These are phyloP conservation scores for Pochonia chlamydosporia DNA, from an alignment of 2,329 filamentous ascomycete genomes.

Conservation along the genomic window DNA sequence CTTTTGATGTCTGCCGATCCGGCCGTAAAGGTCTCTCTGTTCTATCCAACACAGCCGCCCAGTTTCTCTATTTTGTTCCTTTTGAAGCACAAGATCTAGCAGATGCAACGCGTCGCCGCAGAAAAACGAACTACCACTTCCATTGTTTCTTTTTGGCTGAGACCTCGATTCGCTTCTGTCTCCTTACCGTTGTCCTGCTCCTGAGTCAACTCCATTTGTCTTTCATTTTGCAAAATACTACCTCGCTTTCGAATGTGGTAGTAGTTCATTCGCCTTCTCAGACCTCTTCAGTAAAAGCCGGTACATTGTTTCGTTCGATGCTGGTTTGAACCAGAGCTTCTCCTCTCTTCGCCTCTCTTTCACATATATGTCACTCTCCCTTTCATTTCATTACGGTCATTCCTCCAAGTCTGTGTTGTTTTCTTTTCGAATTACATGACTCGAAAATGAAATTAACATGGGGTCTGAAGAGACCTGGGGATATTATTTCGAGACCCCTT, in stretches of 20 bases:
- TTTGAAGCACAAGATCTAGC: background rate
- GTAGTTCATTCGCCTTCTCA: background rate
- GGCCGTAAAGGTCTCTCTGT: conserved; percentile 1
- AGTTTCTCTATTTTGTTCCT: background rate
- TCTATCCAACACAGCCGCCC: conserved; percentile 1
- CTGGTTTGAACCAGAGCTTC: background rate
- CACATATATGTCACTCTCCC: background rate
- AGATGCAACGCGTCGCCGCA: background rate
- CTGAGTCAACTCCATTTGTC: background rate
- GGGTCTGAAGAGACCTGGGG: background rate
- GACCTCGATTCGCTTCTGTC: background rate
- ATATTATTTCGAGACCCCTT: conserved; percentile 6
- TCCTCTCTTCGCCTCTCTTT: background rate
- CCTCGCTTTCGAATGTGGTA: background rate
- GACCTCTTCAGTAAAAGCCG: background rate
- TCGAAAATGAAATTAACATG: conserved; percentile 3
- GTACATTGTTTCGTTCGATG: background rate
- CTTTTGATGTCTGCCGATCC: conserved; percentile 2
- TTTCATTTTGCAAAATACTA: background rate
- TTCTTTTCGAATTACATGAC: background rate
- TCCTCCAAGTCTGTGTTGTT: background rate
- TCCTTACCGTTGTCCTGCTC: background rate
- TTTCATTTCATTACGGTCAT: no score
- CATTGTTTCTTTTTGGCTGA: background rate
- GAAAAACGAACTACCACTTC: no score